phyloP scores from a whole-genome alignment of 2,329 filamentous ascomycete species.

The Xylariaceae sp. region DNA sequence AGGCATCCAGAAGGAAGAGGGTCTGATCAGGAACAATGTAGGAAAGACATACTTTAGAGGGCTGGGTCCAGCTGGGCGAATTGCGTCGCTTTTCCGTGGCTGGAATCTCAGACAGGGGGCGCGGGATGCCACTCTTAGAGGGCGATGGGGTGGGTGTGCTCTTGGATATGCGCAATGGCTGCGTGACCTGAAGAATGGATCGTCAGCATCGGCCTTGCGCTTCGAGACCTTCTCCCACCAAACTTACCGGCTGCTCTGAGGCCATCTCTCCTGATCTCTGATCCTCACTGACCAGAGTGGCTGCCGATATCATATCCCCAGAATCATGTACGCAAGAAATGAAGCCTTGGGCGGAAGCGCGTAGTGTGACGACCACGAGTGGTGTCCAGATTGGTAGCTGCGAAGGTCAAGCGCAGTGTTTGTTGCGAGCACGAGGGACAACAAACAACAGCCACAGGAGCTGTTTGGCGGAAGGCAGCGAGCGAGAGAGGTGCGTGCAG shows the following conservation, averaged over 20 bases:
- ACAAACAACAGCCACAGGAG: no score
- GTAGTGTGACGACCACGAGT: no score
- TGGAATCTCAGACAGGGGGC: conserved; percentile 82
- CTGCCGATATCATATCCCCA: conserved; percentile 22
- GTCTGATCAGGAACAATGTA: conserved; percentile 7
- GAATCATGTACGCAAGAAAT: conserved; percentile 9
- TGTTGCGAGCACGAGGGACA: no score
- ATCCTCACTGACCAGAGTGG: no score
- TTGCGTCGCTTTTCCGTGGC: conserved; percentile 81
- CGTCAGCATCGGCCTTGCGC: neutral
- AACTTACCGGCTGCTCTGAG: conserved; percentile 23
- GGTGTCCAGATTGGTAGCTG: no score
- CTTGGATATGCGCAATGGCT: conserved; percentile 75
- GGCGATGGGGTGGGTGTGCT: conserved; percentile 52
- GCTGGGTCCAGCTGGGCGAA: conserved; percentile 82
- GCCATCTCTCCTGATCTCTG: conserved; percentile 23
- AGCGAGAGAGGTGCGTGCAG: no score
- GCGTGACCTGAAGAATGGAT: conserved; percentile 26
- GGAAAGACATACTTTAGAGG: conserved; percentile 52
- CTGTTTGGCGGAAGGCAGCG: no score
- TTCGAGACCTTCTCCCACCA: neutral
- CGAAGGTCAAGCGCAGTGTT: no score
- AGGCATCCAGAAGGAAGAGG: conserved; percentile 10
- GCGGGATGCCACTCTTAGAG: conserved; percentile 55
- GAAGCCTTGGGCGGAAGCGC: no score